phyloP scores from a whole-genome alignment of 768 basidiomycete species.

The Trametes villosa region DNA sequence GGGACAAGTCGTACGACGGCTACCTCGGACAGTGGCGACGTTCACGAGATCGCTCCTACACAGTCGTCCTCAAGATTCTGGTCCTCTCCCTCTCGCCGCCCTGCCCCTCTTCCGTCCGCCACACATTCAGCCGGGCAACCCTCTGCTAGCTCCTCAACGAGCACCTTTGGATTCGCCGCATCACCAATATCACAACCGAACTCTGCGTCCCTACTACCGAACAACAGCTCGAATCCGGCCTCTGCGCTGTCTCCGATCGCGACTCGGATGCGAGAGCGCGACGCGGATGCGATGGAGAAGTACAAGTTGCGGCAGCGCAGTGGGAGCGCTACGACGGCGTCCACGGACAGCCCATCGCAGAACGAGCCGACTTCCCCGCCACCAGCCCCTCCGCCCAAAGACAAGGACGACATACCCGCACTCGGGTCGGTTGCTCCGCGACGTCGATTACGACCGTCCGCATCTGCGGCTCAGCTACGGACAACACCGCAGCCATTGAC shows the following conservation, averaged over 20 bases:
- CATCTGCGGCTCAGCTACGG: constrained; percentile 78
- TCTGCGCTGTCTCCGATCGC: constrained; percentile 77
- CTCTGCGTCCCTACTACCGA: constrained; percentile 36
- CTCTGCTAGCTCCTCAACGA: constrained; percentile 41
- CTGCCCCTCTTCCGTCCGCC: constrained; percentile 43
- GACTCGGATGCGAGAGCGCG: constrained; percentile 78
- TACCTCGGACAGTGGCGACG: constrained; percentile 75
- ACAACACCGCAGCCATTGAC: constrained; percentile 46
- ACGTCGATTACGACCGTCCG: constrained; percentile 66
- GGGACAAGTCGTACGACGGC: constrained; percentile 78
- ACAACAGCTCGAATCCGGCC: constrained; percentile 37
- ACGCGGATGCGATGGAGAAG: constrained; percentile 88
- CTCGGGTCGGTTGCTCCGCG: constrained; percentile 63
- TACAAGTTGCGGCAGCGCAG: constrained; percentile 83
- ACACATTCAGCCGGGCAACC: constrained; percentile 69
- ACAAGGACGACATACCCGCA: constrained; percentile 42
- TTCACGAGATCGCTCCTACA: constrained; percentile 51
- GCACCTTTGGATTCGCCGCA: constrained; percentile 43
- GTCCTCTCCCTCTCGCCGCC: constrained; percentile 37
- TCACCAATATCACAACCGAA: constrained; percentile 39
- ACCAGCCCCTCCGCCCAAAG: constrained; percentile 54
- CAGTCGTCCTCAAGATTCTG: constrained; percentile 44
- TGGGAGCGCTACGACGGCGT: constrained; percentile 74
- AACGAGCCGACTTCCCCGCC: constrained; percentile 54
- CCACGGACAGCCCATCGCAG: constrained; percentile 72